Percentiles rank a stretch among this genome's conserved stretches.
Conservation (phyloP, 1,284 basidiomycete genomes). For the Tremellales sp. region DNA sequence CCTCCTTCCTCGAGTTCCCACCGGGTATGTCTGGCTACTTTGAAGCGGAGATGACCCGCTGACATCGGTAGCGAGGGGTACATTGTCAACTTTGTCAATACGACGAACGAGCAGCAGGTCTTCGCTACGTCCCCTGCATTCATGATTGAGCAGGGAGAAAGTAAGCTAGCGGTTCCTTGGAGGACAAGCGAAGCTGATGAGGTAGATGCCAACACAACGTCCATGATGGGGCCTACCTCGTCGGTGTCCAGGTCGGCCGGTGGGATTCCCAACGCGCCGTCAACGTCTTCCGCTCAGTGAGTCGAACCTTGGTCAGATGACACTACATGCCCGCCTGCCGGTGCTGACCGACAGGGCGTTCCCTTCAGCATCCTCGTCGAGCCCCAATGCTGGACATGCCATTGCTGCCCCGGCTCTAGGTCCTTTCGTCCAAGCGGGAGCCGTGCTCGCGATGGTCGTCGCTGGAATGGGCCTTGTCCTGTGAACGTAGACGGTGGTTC, state of each 20-base stretch:
- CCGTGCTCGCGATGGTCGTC: conserved; percentile 9
- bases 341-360: neutral
- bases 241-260: neutral
- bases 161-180: conserved; percentile 15
- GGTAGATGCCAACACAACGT: conserved; percentile 12
- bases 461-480: conserved; percentile 10
- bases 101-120: conserved; percentile 49
- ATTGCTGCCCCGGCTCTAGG: conserved; percentile 9
- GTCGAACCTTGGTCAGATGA: conserved; percentile 2
- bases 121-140: conserved; percentile 51
- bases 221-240: conserved; percentile 3
- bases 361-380: neutral
- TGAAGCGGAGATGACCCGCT: no score
- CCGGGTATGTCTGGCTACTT: conserved; percentile 14
- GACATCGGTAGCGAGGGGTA: conserved; percentile 38
- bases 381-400: conserved; percentile 1
- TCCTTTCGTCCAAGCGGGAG: conserved; percentile 13
- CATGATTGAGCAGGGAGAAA: conserved; percentile 38
- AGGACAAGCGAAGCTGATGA: neutral
- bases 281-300: conserved; percentile 7
- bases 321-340: neutral
- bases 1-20: conserved; percentile 23
- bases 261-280: conserved; percentile 16
- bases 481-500: neutral
- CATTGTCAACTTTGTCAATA: conserved; percentile 52